Percentiles rank a stretch among this genome's conserved stretches.
Conservation (phyloP, 1,284 basidiomycete genomes). For the Fomitopsis pinicola region DNA sequence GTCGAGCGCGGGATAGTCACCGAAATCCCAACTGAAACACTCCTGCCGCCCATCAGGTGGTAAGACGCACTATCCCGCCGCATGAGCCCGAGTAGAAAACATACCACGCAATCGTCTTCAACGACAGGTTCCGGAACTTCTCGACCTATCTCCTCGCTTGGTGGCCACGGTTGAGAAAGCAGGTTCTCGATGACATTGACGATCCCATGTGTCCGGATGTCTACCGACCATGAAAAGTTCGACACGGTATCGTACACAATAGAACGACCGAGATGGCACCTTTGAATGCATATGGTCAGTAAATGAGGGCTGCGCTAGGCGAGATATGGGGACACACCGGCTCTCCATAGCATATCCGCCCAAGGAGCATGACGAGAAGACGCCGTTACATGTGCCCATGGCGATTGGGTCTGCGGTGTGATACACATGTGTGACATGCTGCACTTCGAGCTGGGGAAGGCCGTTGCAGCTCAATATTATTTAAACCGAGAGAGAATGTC, state of each 20-base stretch:
- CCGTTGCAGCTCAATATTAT: neutral
- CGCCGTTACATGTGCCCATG: conserved; percentile 80
- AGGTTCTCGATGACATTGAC: conserved; percentile 79
- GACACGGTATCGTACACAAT: conserved; percentile 91
- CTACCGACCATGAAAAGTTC: conserved; percentile 78
- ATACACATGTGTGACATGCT: conserved; percentile 80
- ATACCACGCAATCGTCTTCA: conserved; percentile 62
- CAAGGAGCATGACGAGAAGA: conserved; percentile 67
- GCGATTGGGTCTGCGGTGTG: conserved; percentile 86
- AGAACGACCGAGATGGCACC: conserved; percentile 80
- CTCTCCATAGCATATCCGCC: conserved; percentile 80
- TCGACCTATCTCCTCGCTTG: conserved; percentile 49
- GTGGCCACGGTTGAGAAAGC: conserved; percentile 72
- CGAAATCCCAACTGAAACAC: conserved; percentile 73
- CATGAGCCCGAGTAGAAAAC: conserved; percentile 18
- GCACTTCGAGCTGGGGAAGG: conserved; percentile 52
- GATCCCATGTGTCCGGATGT: conserved; percentile 82
- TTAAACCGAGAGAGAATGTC: neutral
- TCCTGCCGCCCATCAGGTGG: conserved; percentile 38
- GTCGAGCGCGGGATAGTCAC: conserved; percentile 32
- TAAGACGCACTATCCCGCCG: too few species aligned
- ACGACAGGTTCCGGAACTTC: conserved; percentile 50
- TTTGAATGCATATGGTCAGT: conserved; percentile 16
- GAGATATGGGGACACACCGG: conserved; percentile 34
- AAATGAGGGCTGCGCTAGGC: neutral